Evolutionary conservation across 2,329 filamentous ascomycete genomes (phyloP).

Genomic region (Colletotrichum abscissum): DNA sequence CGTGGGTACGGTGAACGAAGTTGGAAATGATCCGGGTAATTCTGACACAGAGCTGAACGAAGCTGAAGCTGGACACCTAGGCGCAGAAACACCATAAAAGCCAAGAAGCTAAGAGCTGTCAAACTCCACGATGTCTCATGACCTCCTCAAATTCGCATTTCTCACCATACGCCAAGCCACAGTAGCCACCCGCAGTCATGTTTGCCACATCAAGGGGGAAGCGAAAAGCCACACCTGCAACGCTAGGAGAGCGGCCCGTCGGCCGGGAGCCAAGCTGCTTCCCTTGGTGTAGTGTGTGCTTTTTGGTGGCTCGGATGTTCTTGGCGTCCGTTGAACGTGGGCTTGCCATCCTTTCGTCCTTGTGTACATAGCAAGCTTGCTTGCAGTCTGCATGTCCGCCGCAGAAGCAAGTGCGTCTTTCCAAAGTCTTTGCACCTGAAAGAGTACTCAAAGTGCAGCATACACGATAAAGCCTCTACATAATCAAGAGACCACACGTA

Average conservation of each 20-base stretch:
- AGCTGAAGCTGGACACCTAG: not conserved
- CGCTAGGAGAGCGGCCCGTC: constrained; percentile 2
- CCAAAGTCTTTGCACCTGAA: not conserved
- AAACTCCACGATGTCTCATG: not conserved
- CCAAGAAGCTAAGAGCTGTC: not conserved
- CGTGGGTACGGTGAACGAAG: not conserved
- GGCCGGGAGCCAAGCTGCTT: not conserved
- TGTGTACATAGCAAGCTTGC: not conserved
- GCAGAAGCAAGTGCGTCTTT: not conserved
- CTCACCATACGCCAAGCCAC: not conserved
- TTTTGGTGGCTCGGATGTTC: not conserved
- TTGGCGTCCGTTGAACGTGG: not conserved
- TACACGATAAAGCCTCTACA: not conserved
- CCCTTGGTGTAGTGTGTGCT: not conserved
- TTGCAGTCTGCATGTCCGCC: not conserved
- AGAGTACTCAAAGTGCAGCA: not conserved
- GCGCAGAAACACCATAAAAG: too few relatives aligned
- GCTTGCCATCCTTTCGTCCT: not conserved
- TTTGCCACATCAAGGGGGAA: not conserved
- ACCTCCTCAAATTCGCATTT: not conserved
- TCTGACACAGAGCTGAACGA: not conserved
- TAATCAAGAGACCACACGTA: not conserved
- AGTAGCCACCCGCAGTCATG: not conserved
- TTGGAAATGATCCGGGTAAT: not conserved
- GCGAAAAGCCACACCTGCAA: not conserved